Conservation (phyloP, 163 green algal species). For the Coccomyxa subellipsoidea region DNA sequence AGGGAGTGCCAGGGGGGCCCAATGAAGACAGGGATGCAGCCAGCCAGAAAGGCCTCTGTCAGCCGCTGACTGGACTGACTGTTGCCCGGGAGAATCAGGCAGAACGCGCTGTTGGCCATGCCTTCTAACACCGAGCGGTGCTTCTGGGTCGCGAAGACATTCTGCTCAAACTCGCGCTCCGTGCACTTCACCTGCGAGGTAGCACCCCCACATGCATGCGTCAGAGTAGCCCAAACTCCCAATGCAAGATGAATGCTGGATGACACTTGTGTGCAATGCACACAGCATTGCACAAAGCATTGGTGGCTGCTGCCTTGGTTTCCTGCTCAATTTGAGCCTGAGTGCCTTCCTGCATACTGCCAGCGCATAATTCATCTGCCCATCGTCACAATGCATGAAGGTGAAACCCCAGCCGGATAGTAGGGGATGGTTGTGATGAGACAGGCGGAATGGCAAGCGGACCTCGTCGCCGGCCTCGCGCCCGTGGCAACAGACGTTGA, state of each 20-base stretch:
- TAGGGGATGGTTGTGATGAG: too few species aligned
- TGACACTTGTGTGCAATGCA: not conserved
- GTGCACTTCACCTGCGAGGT: not conserved
- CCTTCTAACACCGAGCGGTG: not conserved
- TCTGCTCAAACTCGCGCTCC: slow-evolving; percentile 5
- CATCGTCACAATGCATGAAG: too few species aligned
- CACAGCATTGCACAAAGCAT: too few species aligned
- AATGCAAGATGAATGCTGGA: too few species aligned
- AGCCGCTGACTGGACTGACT: slow-evolving; percentile 13
- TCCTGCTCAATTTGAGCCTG: too few species aligned
- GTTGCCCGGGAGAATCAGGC: slow-evolving; percentile 20
- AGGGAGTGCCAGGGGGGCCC: slow-evolving; percentile 19
- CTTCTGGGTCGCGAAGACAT: not conserved
- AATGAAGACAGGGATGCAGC: slow-evolving; percentile 27
- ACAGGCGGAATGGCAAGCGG: too few species aligned
- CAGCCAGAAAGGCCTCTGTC: slow-evolving; percentile 15
- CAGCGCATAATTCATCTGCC: too few species aligned
- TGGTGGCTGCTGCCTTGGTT: too few species aligned
- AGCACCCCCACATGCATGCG: not conserved
- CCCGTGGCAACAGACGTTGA: not conserved
- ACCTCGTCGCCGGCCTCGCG: not conserved
- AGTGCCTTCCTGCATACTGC: too few species aligned
- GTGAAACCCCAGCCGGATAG: too few species aligned
- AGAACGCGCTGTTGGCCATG: slow-evolving; percentile 14
- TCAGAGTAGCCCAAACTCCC: too few species aligned